These are phyloP conservation scores for Parasitella parasitica DNA, from an alignment of 371 early-diverging fungal genomes.

Conservation along the genomic window DNA sequence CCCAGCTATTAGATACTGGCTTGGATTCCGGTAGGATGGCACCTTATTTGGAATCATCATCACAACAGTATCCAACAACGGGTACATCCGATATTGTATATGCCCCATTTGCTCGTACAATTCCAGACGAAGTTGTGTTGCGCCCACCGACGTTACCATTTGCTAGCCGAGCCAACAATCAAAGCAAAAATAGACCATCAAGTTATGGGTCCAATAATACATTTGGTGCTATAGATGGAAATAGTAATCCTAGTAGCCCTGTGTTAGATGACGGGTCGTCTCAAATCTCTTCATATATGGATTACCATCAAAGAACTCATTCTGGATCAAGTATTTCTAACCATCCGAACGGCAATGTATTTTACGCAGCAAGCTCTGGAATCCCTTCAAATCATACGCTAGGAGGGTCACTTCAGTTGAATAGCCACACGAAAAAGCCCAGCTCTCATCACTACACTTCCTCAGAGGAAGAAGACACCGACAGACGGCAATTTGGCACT, in stretches of 20 bases:
- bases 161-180: background rate
- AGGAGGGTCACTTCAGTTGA: background rate
- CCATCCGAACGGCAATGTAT: background rate
- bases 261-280: constrained; percentile 8
- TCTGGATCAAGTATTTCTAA: background rate
- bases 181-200: constrained; percentile 1
- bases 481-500: background rate
- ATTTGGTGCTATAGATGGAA: constrained; percentile 9
- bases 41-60: background rate
- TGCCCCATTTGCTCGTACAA: background rate
- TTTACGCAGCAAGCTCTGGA: background rate
- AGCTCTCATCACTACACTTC: background rate
- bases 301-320: background rate
- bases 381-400: background rate
- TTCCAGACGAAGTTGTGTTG: background rate
- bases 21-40: background rate
- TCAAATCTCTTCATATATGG: background rate
- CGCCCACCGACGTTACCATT: constrained; percentile 14
- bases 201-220: constrained; percentile 23
- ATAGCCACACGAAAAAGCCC: background rate
- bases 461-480: background rate
- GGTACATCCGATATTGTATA: background rate
- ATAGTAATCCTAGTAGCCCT: background rate
- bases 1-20: background rate
- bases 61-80: background rate